Conservation (phyloP, 805 yeast genomes). For the Metschnikowia cubensis region DNA sequence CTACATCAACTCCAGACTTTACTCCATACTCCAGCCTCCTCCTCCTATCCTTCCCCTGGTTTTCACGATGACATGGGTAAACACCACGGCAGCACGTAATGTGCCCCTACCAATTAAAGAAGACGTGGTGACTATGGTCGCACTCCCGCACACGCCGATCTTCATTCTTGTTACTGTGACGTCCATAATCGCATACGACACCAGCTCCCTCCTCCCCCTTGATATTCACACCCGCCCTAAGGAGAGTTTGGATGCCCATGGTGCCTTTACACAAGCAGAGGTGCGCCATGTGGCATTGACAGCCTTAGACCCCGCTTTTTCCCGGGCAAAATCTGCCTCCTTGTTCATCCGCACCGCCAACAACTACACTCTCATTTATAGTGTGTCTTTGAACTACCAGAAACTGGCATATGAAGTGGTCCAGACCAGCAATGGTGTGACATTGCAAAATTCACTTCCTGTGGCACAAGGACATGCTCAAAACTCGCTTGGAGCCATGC, state of each 20-base stretch:
- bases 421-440: slow-evolving; percentile 22
- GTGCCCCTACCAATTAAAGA: slow-evolving; percentile 20
- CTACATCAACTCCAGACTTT: neutral
- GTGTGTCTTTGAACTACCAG: slow-evolving; percentile 24
- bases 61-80: neutral
- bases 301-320: slow-evolving; percentile 27
- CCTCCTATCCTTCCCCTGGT: too few species aligned
- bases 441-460: slow-evolving; percentile 36
- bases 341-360: slow-evolving; percentile 13
- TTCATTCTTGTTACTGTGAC: slow-evolving; percentile 10
- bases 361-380: slow-evolving; percentile 16
- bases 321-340: slow-evolving; percentile 13
- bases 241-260: slow-evolving; percentile 15
- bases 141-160: slow-evolving; percentile 18
- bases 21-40: neutral
- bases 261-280: neutral
- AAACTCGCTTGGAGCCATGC: slow-evolving; percentile 25
- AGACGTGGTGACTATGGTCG: slow-evolving; percentile 5
- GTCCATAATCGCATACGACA: slow-evolving; percentile 8
- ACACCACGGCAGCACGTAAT: neutral
- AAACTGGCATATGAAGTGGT: slow-evolving; percentile 32
- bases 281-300: slow-evolving; percentile 36
- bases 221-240: slow-evolving; percentile 14
- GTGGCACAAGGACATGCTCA: slow-evolving; percentile 24
- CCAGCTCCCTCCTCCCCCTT: slow-evolving; percentile 14